These are phyloP conservation scores for Aspergillus transmontanensis DNA, from an alignment of 2,329 filamentous ascomycete species.

Conservation along the genomic window DNA sequence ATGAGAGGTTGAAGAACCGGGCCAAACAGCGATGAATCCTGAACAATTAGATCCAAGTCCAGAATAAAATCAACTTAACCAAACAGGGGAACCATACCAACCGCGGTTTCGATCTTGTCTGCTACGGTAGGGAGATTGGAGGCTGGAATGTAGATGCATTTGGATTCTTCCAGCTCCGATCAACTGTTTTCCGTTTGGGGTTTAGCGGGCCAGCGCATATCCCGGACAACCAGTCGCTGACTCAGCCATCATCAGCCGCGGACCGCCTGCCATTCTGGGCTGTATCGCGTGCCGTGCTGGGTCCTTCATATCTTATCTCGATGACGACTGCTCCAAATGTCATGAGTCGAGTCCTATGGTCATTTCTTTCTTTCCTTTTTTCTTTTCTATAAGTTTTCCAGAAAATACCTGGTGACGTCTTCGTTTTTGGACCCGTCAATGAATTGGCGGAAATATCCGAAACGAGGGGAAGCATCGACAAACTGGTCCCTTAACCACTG, in stretches of 20 bases:
- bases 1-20: background rate
- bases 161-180: conserved; percentile 14
- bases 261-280: conserved; percentile 25
- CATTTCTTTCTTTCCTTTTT: background rate
- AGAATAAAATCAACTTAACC: background rate
- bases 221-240: conserved; percentile 41
- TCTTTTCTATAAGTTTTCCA: background rate
- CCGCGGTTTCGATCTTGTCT: background rate
- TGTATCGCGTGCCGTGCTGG: conserved; percentile 16
- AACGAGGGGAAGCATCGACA: background rate
- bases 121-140: background rate
- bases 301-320: conserved; percentile 28
- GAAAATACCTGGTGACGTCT: background rate
- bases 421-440: background rate
- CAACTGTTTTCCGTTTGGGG: conserved; percentile 46
- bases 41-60: background rate
- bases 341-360: background rate
- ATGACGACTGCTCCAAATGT: background rate
- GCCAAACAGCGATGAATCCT: background rate
- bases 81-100: background rate
- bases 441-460: background rate
- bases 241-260: conserved; percentile 16
- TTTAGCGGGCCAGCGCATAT: conserved; percentile 43
- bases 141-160: conserved; percentile 12
- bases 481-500: background rate